Evolutionary conservation across 2,329 filamentous ascomycete species (phyloP).

Genomic region (Stagonosporopsis vannaccii): DNA sequence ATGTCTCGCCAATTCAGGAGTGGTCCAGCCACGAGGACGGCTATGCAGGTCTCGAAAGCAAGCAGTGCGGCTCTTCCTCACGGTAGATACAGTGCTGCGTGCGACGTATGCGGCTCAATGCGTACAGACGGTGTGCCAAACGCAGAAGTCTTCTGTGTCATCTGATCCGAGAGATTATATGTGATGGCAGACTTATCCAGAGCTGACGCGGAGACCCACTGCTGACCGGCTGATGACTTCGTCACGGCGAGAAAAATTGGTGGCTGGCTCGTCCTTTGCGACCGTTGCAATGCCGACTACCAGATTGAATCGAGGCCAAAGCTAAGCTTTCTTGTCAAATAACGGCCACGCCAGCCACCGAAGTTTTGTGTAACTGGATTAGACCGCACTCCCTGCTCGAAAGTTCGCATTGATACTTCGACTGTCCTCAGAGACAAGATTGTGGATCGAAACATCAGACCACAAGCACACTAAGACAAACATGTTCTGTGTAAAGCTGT

Average conservation of each 20-base stretch:
- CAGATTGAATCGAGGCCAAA: slow-evolving; percentile 7
- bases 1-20: slow-evolving; percentile 17
- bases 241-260: slow-evolving; percentile 14
- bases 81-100: slow-evolving; percentile 6
- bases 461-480: background rate
- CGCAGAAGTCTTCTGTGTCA: background rate
- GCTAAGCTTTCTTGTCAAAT: slow-evolving; percentile 13
- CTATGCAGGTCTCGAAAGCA: slow-evolving; percentile 12
- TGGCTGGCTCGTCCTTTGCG: slow-evolving; percentile 16
- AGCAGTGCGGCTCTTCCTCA: slow-evolving; percentile 10
- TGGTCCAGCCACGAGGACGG: slow-evolving; percentile 16
- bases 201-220: slow-evolving; percentile 5
- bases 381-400: slow-evolving; percentile 7
- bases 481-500: background rate
- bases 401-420: background rate
- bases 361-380: slow-evolving; percentile 3
- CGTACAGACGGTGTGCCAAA: slow-evolving; percentile 1
- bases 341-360: slow-evolving; percentile 12
- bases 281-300: slow-evolving; percentile 16
- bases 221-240: slow-evolving; percentile 10
- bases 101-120: slow-evolving; percentile 17
- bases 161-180: slow-evolving; percentile 3
- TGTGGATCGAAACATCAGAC: background rate
- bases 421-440: background rate
- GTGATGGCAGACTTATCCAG: background rate